phyloP scores from a whole-genome alignment of 2,329 filamentous ascomycete genomes.

The Diaporthe amygdali region DNA sequence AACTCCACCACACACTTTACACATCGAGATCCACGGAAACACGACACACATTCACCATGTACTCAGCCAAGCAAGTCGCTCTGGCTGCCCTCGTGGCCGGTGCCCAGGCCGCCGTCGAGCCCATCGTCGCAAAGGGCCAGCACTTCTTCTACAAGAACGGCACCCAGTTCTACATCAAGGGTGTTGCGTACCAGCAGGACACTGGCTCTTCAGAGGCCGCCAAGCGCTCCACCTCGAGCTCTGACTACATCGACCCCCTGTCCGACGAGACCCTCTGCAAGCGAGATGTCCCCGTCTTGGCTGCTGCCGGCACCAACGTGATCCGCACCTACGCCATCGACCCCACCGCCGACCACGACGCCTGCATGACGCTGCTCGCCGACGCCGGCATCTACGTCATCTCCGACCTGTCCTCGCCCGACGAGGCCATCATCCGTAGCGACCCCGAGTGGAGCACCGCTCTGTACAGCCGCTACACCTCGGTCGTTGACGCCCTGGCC shows the following conservation, averaged over 20 bases:
- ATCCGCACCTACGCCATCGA: constrained; percentile 96
- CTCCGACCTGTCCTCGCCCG: constrained; percentile 85
- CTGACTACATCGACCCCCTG: constrained; percentile 81
- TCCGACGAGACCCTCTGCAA: constrained; percentile 73
- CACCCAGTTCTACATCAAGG: constrained; percentile 78
- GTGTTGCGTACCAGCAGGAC: constrained; percentile 94
- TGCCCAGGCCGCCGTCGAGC: constrained; percentile 21
- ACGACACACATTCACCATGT: constrained; percentile 15
- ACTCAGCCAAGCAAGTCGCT: constrained; percentile 22
- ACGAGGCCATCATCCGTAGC: constrained; percentile 83
- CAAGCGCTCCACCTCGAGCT: constrained; percentile 51
- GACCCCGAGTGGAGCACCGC: constrained; percentile 78
- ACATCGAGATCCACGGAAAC: background rate
- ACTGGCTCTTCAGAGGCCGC: constrained; percentile 46
- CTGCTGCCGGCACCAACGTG: constrained; percentile 83
- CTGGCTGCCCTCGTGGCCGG: constrained; percentile 23
- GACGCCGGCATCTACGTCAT: constrained; percentile 94
- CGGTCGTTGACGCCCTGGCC: constrained; percentile 80
- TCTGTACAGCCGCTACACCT: constrained; percentile 81
- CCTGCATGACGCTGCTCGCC: constrained; percentile 83
- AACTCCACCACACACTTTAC: background rate
- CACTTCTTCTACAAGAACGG: constrained; percentile 82
- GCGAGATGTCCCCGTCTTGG: constrained; percentile 84
- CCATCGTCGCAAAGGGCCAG: constrained; percentile 26
- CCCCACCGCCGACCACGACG: constrained; percentile 76